Evolutionary conservation across 345 rosid species (phyloP), one percentile per base, ranked within the genome.

Genomic region (Salix koriyanagi): DNA sequence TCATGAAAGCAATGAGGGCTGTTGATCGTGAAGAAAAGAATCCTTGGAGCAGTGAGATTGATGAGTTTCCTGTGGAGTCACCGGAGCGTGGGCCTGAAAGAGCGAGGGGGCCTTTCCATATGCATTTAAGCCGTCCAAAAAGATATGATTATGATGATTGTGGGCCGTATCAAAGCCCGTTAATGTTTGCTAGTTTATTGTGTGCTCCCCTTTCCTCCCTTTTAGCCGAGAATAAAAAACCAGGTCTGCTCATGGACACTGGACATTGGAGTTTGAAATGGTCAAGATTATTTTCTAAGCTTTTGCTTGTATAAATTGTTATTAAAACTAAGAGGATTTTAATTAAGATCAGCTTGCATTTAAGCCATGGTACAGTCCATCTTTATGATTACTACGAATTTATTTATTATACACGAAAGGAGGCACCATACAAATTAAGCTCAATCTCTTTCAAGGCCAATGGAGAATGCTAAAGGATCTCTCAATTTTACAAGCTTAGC

Each of bases 401-500:
- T 12, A 46, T 46, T 46, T 12, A 14, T 46, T 46, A 46, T 12
- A 46, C 18, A 12, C 52, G 3, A 13, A 41, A 46, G 16, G 16
- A 46, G 52, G 77, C 23, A 23, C 65, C 25, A 23, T 23, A 21
- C 13, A 60, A 23, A 34, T 34, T 34, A 34, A 25, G 25, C 25
- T 60, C 8, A 42, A 9, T 21, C 25, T 21, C 11, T 60, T 19
- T 60, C 65, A 2, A 34, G 52, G 70, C 26, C 44, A 64, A 14
- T 25, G 44, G 30, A 70, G 68, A 7, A 58, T 48, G 16, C 68
- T 48, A 34, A 4, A 32, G 42, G 25, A 6, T 62, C 80, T 64
- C 54, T 46, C 32, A 76, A 37, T 58, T 41, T 72, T 23, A 80
- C 26, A 9, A 75, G 70, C 77, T 0, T 28, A 11, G 60, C 77